These are phyloP conservation scores for Salicornia ramosissima DNA, from an alignment of 148 eudicot species.

Conservation along the genomic window DNA sequence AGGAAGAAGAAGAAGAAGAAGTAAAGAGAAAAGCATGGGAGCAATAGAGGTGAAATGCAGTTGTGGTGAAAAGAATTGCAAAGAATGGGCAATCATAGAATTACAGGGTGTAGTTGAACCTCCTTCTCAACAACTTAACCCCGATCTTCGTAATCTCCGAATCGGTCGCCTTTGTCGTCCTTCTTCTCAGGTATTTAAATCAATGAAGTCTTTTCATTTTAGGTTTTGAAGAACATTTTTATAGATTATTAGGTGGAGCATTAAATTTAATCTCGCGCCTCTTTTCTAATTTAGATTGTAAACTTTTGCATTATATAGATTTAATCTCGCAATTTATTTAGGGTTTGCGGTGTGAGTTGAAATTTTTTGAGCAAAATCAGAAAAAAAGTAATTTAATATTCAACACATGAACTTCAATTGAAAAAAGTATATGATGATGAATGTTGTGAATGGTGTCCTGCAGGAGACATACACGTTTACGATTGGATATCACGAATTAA, in stretches of 20 bases:
- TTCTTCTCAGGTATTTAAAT: slow-evolving; percentile 51
- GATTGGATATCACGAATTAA: slow-evolving; percentile 85
- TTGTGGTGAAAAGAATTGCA: slow-evolving; percentile 67
- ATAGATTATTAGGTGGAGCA: too few species aligned
- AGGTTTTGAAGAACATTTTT: too few species aligned
- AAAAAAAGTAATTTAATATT: too few species aligned
- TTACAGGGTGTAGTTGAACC: slow-evolving; percentile 82
- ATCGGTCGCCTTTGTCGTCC: slow-evolving; percentile 89
- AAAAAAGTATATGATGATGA: too few species aligned
- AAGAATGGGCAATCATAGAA: slow-evolving; percentile 91
- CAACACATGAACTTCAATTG: too few species aligned
- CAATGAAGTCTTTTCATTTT: background rate
- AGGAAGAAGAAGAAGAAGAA: background rate
- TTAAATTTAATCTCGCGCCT: too few species aligned
- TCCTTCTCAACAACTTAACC: slow-evolving; percentile 45
- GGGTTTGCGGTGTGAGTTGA: too few species aligned
- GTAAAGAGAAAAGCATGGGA: slow-evolving; percentile 13
- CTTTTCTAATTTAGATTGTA: too few species aligned
- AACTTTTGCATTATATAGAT: too few species aligned
- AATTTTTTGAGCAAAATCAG: too few species aligned
- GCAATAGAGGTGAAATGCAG: slow-evolving; percentile 67
- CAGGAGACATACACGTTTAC: slow-evolving; percentile 82
- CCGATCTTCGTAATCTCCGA: slow-evolving; percentile 54
- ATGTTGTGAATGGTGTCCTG: background rate
- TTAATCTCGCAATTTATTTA: too few species aligned